phyloP scores from a whole-genome alignment of 306 rosid species.

The Quercus cerris region DNA sequence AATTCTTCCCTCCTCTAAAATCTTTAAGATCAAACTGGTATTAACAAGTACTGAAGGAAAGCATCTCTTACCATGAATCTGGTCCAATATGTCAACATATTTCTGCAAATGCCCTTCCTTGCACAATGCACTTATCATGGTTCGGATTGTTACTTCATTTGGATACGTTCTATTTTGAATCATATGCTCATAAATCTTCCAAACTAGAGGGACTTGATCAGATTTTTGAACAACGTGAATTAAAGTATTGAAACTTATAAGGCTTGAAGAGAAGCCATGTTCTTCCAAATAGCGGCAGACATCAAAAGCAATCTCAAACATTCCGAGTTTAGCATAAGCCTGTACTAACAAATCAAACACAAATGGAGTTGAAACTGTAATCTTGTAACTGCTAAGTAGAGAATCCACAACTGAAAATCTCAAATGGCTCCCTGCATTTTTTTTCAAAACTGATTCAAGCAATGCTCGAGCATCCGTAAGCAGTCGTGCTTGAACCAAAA shows the following conservation, averaged over 20 bases:
- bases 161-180: slow-evolving; percentile 53
- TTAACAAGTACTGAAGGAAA: slow-evolving; percentile 61
- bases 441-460: slow-evolving; percentile 39
- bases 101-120: slow-evolving; percentile 67
- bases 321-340: slow-evolving; percentile 50
- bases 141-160: slow-evolving; percentile 40
- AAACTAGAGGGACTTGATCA: slow-evolving; percentile 30
- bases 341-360: slow-evolving; percentile 67
- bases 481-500: slow-evolving; percentile 47
- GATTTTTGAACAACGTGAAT: slow-evolving; percentile 55
- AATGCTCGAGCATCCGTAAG: slow-evolving; percentile 60
- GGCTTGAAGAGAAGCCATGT: slow-evolving; percentile 41
- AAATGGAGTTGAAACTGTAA: slow-evolving; percentile 37
- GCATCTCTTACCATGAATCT: slow-evolving; percentile 43
- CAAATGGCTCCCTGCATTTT: neutral
- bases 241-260: slow-evolving; percentile 56
- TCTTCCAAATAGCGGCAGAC: slow-evolving; percentile 44
- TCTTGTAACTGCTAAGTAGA: slow-evolving; percentile 37
- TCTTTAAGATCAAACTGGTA: slow-evolving; percentile 43
- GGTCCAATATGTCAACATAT: slow-evolving; percentile 44
- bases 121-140: slow-evolving; percentile 65
- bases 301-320: slow-evolving; percentile 44
- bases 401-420: slow-evolving; percentile 48
- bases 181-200: slow-evolving; percentile 80
- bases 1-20: slow-evolving; percentile 37